Percentiles rank a stretch among this genome's conserved stretches.
Evolutionary conservation across 768 basidiomycete genomes (phyloP).

Genomic region (Leccinum boreale): DNA sequence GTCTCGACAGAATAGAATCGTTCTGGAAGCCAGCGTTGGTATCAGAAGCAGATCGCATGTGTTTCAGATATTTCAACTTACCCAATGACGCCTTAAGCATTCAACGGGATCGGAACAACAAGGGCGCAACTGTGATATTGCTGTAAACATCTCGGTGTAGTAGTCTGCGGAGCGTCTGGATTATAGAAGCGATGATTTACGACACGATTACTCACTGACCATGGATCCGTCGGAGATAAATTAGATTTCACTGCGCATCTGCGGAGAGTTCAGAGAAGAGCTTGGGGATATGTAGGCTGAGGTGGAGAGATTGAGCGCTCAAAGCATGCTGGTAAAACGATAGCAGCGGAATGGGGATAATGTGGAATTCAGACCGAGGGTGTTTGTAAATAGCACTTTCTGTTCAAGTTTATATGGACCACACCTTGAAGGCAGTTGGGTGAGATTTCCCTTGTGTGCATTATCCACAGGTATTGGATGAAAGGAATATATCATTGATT

Average conservation of each 20-base stretch:
- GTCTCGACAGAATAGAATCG: not conserved
- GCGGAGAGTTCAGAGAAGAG: not conserved
- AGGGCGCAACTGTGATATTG: not conserved
- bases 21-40: not conserved
- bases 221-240: not conserved
- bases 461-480: not conserved
- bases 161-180: not conserved
- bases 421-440: not conserved
- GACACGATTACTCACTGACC: not conserved
- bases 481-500: not conserved
- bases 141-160: not conserved
- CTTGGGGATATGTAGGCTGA: not conserved
- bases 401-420: no score
- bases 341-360: not conserved
- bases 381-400: not conserved
- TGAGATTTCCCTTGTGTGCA: not conserved
- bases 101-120: not conserved
- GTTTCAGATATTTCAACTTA: not conserved
- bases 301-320: not conserved
- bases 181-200: not conserved
- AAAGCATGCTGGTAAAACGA: not conserved
- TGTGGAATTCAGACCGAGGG: not conserved
- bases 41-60: not conserved
- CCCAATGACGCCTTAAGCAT: not conserved
- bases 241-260: not conserved